Percentiles rank a stretch among this genome's conserved stretches.
Conservation (phyloP, 176 grass and related monocot genomes). For the Zizania latifolia region DNA sequence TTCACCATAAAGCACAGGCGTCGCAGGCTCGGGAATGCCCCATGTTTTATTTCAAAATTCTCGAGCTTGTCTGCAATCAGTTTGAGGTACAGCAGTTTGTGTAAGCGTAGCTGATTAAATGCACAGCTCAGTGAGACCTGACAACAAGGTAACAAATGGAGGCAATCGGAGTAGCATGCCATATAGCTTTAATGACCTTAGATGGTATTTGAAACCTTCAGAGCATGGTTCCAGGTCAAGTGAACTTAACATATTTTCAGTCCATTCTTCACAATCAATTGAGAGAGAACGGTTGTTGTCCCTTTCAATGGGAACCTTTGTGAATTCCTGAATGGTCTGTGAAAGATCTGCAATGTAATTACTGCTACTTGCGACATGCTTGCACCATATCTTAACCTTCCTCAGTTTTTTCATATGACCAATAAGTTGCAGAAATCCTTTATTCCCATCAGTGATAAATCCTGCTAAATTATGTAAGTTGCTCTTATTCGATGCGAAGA, state of each 20-base stretch:
- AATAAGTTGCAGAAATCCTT: constrained; percentile 8
- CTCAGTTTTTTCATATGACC: constrained; percentile 6
- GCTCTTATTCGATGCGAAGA: constrained; percentile 8
- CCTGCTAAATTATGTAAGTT: constrained; percentile 30
- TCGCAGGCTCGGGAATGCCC: constrained; percentile 23
- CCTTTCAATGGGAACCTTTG: constrained; percentile 6
- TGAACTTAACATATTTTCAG: constrained; percentile 5
- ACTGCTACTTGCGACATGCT: neutral
- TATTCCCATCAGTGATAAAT: neutral
- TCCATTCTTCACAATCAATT: constrained; percentile 6
- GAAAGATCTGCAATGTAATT: neutral
- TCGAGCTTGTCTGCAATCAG: neutral
- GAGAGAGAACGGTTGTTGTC: constrained; percentile 10
- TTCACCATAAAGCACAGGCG: constrained; percentile 13
- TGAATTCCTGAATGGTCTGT: constrained; percentile 27
- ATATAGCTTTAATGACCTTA: constrained; percentile 28
- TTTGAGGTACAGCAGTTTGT: constrained; percentile 28
- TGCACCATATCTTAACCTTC: constrained; percentile 32
- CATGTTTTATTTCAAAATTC: constrained; percentile 11
- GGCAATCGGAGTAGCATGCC: constrained; percentile 6
- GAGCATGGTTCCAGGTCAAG: constrained; percentile 20
- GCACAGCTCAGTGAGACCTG: constrained; percentile 24
- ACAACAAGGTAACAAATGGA: constrained; percentile 9
- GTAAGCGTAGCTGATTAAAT: constrained; percentile 27
- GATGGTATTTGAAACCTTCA: constrained; percentile 25